Conservation (phyloP, 169 alveolate genomes). For the Plasmodium malariae region DNA sequence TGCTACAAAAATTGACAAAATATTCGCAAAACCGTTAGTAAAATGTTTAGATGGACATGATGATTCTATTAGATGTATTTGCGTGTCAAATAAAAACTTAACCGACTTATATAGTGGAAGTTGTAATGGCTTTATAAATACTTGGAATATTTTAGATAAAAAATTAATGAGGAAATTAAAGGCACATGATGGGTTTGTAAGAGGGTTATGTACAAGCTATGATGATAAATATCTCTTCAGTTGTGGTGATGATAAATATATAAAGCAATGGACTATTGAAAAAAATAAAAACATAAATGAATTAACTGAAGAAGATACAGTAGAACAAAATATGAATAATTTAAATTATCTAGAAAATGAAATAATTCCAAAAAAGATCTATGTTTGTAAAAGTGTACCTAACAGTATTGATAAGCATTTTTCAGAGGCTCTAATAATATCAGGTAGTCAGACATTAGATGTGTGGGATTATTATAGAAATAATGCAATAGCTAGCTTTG, state of each 20-base stretch:
- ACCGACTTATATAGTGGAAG: conserved; percentile 94
- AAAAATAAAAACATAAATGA: conserved; percentile 78
- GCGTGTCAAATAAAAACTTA: conserved; percentile 33
- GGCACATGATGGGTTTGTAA: conserved; percentile 96
- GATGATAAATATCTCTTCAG: conserved; percentile 86
- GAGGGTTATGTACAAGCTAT: conserved; percentile 90
- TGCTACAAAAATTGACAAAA: conserved; percentile 97
- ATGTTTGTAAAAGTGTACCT: conserved; percentile 77
- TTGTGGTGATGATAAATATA: conserved; percentile 95
- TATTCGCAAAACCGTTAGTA: conserved; percentile 98
- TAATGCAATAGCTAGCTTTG: conserved; percentile 83
- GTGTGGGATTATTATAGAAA: conserved; percentile 85
- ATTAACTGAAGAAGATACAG: conserved; percentile 51
- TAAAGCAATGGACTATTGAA: conserved; percentile 84
- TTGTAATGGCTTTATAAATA: conserved; percentile 96
- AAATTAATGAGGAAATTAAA: conserved; percentile 88
- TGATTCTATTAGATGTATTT: conserved; percentile 94
- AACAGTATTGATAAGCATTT: conserved; percentile 93
- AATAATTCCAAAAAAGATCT: conserved; percentile 54
- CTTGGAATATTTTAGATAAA: conserved; percentile 94
- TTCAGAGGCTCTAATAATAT: conserved; percentile 88
- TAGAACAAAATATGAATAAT: conserved; percentile 5
- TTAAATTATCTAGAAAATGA: conserved; percentile 27
- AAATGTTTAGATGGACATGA: conserved; percentile 96
- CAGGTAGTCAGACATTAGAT: conserved; percentile 90